These are phyloP conservation scores for Ganoderma resinaceum DNA, from an alignment of 1,284 basidiomycete genomes.

Conservation along the genomic window DNA sequence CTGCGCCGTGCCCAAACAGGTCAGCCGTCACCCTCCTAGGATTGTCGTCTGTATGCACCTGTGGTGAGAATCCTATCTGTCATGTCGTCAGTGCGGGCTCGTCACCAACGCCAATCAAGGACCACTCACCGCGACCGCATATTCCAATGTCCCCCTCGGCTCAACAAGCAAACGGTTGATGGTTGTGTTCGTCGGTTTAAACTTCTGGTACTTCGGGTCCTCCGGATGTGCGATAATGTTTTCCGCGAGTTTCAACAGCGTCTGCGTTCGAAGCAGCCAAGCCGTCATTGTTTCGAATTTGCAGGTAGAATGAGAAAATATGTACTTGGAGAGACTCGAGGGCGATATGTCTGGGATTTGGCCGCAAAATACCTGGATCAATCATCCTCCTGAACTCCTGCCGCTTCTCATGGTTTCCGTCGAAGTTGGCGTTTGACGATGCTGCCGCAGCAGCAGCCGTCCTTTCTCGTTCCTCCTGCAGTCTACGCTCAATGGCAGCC, in stretches of 20 bases:
- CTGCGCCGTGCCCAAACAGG: constrained; percentile 30
- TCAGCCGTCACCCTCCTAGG: neutral
- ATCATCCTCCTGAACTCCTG: constrained; percentile 77
- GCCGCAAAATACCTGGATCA: constrained; percentile 78
- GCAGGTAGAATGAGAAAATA: constrained; percentile 10
- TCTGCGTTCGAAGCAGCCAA: constrained; percentile 48
- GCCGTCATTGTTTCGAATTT: constrained; percentile 5
- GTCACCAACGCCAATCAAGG: neutral
- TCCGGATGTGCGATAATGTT: constrained; percentile 75
- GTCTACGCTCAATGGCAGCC: constrained; percentile 32
- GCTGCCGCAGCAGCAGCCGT: constrained; percentile 18
- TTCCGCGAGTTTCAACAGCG: constrained; percentile 69
- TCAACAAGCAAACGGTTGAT: constrained; percentile 68
- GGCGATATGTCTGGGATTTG: constrained; percentile 68
- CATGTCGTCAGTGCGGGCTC: neutral
- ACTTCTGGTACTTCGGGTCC: constrained; percentile 71
- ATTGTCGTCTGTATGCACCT: constrained; percentile 46
- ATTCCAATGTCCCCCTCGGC: constrained; percentile 78
- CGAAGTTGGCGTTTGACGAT: constrained; percentile 45
- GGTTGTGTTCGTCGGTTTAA: constrained; percentile 76
- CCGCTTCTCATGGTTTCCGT: constrained; percentile 66
- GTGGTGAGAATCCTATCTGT: constrained; percentile 74
- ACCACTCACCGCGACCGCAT: constrained; percentile 69
- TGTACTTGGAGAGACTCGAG: constrained; percentile 68
- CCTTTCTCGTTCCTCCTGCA: constrained; percentile 27